Conservation (phyloP, 768 basidiomycete genomes). For the Pleurotus djamor region DNA sequence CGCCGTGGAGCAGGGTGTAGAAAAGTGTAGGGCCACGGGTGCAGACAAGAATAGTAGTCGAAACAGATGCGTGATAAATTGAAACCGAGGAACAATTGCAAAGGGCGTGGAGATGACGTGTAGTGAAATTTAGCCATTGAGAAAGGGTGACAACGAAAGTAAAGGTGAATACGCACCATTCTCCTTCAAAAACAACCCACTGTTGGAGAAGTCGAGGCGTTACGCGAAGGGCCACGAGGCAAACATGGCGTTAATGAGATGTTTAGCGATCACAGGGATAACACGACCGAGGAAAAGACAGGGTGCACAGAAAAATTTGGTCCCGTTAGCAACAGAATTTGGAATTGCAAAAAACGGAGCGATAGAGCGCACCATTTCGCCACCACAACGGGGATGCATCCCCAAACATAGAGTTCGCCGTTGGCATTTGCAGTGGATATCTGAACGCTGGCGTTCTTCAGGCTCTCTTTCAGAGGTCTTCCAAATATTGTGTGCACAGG, state of each 20-base stretch:
- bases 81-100: no score
- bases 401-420: constrained; percentile 88
- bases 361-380: constrained; percentile 78
- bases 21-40: neutral
- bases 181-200: constrained; percentile 93
- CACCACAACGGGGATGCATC: constrained; percentile 94
- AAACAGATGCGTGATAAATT: no score
- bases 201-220: constrained; percentile 22
- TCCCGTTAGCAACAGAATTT: neutral
- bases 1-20: neutral
- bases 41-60: neutral
- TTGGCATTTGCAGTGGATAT: constrained; percentile 86
- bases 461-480: constrained; percentile 77
- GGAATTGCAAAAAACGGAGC: neutral
- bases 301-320: neutral
- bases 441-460: constrained; percentile 88
- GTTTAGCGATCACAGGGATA: neutral
- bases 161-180: constrained; percentile 53
- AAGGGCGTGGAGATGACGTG: no score
- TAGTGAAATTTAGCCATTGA: neutral
- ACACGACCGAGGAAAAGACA: neutral
- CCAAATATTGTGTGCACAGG: constrained; percentile 69
- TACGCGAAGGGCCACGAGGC: constrained; percentile 4
- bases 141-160: neutral
- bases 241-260: constrained; percentile 1